phyloP scores from a whole-genome alignment of 1,284 basidiomycete species.

The Trichosporon coremiiforme region DNA sequence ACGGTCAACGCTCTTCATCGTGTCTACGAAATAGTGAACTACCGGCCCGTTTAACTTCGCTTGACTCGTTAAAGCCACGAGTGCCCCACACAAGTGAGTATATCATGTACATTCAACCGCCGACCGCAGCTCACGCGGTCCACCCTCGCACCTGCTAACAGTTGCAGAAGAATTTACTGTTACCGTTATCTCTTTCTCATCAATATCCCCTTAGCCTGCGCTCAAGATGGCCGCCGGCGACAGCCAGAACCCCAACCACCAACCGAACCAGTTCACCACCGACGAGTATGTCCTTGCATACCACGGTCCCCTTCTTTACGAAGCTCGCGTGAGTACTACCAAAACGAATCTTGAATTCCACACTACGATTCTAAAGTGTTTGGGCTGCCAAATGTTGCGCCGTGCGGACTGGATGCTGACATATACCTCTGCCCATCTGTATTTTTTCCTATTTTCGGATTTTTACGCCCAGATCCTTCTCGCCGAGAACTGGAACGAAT shows the following conservation, averaged over 20 bases:
- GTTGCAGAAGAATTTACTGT: background rate
- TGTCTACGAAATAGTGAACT: background rate
- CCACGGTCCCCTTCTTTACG: constrained; percentile 91
- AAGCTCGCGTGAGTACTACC: constrained; percentile 69
- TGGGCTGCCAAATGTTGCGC: constrained; percentile 6
- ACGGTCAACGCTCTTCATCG: background rate
- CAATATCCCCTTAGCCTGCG: background rate
- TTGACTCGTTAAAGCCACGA: background rate
- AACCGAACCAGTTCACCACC: constrained; percentile 49
- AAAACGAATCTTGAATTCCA: constrained; percentile 20
- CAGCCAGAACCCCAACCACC: constrained; percentile 25
- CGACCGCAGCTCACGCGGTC: background rate
- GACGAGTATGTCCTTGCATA: constrained; percentile 89
- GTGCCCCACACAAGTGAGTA: constrained; percentile 4
- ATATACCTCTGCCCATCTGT: constrained; percentile 21
- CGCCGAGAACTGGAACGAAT: constrained; percentile 72
- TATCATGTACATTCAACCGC: background rate
- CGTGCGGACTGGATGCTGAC: constrained; percentile 30
- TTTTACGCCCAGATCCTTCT: constrained; percentile 66
- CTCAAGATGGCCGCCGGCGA: constrained; percentile 28
- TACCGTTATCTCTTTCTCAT: background rate
- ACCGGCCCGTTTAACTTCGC: background rate
- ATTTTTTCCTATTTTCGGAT: constrained; percentile 8
- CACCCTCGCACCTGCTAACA: background rate
- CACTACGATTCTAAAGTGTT: constrained; percentile 31